Conservation (phyloP, 768 basidiomycete species). For the Boletus coccyginus region DNA sequence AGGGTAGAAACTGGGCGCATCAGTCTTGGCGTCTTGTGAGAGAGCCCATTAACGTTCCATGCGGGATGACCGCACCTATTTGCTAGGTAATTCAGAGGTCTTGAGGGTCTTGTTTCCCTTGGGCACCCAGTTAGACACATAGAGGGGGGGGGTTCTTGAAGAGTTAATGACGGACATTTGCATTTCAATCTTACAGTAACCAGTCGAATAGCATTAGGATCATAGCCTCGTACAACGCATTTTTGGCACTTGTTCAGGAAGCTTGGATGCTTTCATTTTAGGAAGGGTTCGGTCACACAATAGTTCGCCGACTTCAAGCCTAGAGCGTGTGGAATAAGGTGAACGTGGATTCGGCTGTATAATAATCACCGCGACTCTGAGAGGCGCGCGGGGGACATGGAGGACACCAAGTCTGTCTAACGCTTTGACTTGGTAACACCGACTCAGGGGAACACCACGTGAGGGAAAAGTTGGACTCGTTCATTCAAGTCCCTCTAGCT, state of each 20-base stretch:
- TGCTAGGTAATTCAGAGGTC: neutral
- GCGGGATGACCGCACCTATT: neutral
- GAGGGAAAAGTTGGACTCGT: neutral
- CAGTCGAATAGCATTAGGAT: neutral
- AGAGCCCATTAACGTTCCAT: neutral
- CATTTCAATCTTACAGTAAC: neutral
- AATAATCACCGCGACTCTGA: slow-evolving; percentile 16
- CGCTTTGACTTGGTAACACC: neutral
- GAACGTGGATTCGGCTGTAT: slow-evolving; percentile 3
- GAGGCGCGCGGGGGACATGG: neutral
- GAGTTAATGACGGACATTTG: neutral
- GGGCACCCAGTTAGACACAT: neutral
- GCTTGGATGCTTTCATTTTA: neutral
- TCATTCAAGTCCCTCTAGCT: neutral
- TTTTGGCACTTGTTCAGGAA: neutral
- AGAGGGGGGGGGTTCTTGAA: neutral
- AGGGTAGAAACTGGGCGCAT: neutral
- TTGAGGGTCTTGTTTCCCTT: neutral
- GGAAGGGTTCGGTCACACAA: neutral
- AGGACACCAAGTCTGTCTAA: neutral
- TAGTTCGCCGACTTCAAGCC: neutral
- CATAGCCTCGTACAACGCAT: neutral
- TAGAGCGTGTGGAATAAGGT: neutral
- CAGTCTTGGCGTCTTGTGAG: neutral
- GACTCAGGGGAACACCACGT: neutral